A percentile compares a stretch with the other conserved stretches of the same genome.
Evolutionary conservation across 371 early-diverging fungal genomes (phyloP).

Genomic region (Circinella minor): DNA sequence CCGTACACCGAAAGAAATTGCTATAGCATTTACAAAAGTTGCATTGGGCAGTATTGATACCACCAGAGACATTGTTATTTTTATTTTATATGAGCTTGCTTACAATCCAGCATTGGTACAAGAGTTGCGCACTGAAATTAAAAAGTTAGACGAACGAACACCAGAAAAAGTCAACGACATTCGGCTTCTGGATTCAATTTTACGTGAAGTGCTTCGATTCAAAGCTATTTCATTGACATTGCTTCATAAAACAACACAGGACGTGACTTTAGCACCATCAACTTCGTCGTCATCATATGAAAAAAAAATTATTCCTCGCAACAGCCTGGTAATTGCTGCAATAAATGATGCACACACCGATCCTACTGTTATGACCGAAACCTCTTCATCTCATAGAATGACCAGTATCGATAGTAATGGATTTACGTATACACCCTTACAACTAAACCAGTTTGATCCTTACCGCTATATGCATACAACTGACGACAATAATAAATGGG

Average conservation of each 20-base stretch:
- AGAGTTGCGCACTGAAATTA: slow-evolving; percentile 28
- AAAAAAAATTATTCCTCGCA: neutral
- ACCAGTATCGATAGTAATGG: neutral
- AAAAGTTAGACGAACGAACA: slow-evolving; percentile 15
- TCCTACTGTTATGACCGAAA: neutral
- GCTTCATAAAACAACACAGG: slow-evolving; percentile 35
- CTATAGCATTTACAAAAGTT: slow-evolving; percentile 34
- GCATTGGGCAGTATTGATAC: slow-evolving; percentile 46
- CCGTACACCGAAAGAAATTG: slow-evolving; percentile 26
- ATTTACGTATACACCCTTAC: neutral
- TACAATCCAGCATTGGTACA: slow-evolving; percentile 30
- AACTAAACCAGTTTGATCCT: slow-evolving; percentile 23
- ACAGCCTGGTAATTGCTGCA: neutral
- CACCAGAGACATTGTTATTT: slow-evolving; percentile 32
- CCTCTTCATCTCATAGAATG: neutral
- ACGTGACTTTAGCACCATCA: slow-evolving; percentile 29
- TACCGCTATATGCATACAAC: slow-evolving; percentile 19
- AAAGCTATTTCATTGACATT: slow-evolving; percentile 33
- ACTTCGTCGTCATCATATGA: no score
- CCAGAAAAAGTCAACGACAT: slow-evolving; percentile 37
- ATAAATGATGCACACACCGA: neutral
- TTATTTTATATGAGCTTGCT: slow-evolving; percentile 35
- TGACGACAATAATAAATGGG: neutral
- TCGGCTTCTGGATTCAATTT: slow-evolving; percentile 51
- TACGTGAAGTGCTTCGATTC: slow-evolving; percentile 50